Percentiles rank a stretch among this genome's conserved stretches.
phyloP scores from a whole-genome alignment of 2,329 filamentous ascomycete genomes.

The Alternaria infectoria region DNA sequence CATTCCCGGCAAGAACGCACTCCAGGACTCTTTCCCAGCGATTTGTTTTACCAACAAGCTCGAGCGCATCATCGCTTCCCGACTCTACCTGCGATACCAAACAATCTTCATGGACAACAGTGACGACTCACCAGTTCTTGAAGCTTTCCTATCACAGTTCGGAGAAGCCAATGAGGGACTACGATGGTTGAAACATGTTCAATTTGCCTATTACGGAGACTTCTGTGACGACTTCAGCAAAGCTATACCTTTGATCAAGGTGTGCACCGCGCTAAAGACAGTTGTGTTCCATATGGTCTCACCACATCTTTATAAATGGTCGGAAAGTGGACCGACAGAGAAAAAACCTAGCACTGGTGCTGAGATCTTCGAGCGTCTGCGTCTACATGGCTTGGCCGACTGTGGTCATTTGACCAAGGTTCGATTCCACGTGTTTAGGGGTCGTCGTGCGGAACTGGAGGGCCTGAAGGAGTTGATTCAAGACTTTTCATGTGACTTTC shows the following conservation, averaged over 20 bases:
- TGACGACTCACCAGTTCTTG: background rate
- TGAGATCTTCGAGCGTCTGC: background rate
- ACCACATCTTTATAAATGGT: accelerated
- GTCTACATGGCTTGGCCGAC: background rate
- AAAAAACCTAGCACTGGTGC: background rate
- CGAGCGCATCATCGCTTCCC: background rate
- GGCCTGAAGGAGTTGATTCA: background rate
- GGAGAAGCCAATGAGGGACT: background rate
- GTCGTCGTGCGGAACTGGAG: background rate
- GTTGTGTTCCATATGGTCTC: background rate
- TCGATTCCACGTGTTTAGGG: accelerated
- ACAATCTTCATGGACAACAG: background rate
- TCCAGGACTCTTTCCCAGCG: background rate
- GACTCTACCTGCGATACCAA: background rate
- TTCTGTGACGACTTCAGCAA: background rate
- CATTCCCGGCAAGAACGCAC: background rate
- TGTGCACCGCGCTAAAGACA: background rate
- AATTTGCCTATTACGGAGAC: background rate
- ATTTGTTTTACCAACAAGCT: background rate
- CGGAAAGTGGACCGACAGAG: too few species aligned
- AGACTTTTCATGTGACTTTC: background rate
- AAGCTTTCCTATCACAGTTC: background rate
- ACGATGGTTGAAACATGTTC: background rate
- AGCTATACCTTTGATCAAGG: background rate
- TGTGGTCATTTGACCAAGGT: background rate